Percentiles rank a stretch among this genome's conserved stretches.
phyloP scores from a whole-genome alignment of 2,329 filamentous ascomycete species.

The Ramularia endophylla region DNA sequence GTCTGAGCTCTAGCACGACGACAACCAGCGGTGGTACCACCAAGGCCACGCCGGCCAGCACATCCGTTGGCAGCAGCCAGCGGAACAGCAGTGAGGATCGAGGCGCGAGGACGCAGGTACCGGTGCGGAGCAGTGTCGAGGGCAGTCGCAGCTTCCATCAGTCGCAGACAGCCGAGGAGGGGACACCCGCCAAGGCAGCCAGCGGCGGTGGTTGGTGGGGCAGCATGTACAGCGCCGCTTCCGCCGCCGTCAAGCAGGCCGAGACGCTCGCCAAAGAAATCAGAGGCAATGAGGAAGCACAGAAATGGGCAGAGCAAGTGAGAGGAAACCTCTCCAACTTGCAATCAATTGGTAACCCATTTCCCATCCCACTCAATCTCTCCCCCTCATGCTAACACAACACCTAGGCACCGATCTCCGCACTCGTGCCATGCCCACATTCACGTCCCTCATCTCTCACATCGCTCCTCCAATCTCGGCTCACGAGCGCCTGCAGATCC shows the following conservation, averaged over 20 bases:
- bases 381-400: slow-evolving; percentile 13
- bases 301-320: slow-evolving; percentile 92
- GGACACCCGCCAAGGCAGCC: slow-evolving; percentile 42
- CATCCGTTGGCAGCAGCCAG: slow-evolving; percentile 42
- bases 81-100: slow-evolving; percentile 61
- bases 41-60: slow-evolving; percentile 45
- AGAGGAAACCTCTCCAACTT: slow-evolving; percentile 79
- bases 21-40: slow-evolving; percentile 24
- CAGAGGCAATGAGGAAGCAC: slow-evolving; percentile 91
- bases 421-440: slow-evolving; percentile 83
- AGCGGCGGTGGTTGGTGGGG: slow-evolving; percentile 81
- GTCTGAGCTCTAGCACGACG: slow-evolving; percentile 47
- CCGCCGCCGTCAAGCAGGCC: slow-evolving; percentile 82
- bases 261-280: slow-evolving; percentile 92
- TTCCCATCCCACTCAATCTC: background rate
- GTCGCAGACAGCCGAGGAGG: slow-evolving; percentile 57
- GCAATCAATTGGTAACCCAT: slow-evolving; percentile 61
- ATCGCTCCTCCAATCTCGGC: slow-evolving; percentile 94
- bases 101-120: slow-evolving; percentile 19
- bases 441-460: slow-evolving; percentile 90
- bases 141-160: slow-evolving; percentile 66
- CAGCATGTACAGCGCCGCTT: slow-evolving; percentile 73
- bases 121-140: slow-evolving; percentile 67
- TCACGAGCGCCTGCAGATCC: slow-evolving; percentile 93
- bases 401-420: slow-evolving; percentile 73